phyloP scores from a whole-genome alignment of 768 basidiomycete species.

The Tylopilus sp. region DNA sequence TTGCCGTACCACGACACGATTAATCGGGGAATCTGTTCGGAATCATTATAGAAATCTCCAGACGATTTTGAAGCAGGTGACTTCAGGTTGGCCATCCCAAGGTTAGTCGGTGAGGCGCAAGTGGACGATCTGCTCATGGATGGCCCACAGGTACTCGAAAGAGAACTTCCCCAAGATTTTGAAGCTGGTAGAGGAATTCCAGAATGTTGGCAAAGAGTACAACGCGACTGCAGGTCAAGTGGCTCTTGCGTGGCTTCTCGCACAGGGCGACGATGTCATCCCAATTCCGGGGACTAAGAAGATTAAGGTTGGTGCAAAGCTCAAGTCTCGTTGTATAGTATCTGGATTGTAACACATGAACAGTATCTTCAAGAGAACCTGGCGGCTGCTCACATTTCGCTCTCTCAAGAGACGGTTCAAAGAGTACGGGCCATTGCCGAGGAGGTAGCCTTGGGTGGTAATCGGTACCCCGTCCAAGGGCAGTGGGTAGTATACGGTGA shows the following conservation, averaged over 20 bases:
- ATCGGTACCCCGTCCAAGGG: conserved; percentile 18
- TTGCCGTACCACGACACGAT: too few relatives aligned
- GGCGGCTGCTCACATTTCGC: conserved; percentile 31
- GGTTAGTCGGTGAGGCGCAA: conserved; percentile 19
- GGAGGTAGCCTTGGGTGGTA: conserved; percentile 25
- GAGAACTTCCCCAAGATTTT: conserved; percentile 48
- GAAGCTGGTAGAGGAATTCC: conserved; percentile 31
- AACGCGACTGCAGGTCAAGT: conserved; percentile 38
- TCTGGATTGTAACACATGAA: neutral
- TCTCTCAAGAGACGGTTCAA: conserved; percentile 37
- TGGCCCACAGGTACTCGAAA: conserved; percentile 25
- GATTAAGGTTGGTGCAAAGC: conserved; percentile 24
- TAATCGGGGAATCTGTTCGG: neutral
- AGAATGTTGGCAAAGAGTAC: conserved; percentile 33
- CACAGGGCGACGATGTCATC: conserved; percentile 36
- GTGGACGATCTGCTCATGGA: neutral
- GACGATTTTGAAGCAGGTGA: conserved; percentile 31
- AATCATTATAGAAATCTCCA: conserved; percentile 26
- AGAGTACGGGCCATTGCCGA: conserved; percentile 37
- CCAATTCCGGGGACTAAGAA: conserved; percentile 40
- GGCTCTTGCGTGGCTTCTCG: conserved; percentile 39
- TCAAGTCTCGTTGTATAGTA: neutral
- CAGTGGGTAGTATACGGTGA: conserved; percentile 16
- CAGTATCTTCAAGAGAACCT: conserved; percentile 46
- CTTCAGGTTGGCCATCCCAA: conserved; percentile 22